Conservation (phyloP, 139 green algal species). For the Picochlorum sp. region DNA sequence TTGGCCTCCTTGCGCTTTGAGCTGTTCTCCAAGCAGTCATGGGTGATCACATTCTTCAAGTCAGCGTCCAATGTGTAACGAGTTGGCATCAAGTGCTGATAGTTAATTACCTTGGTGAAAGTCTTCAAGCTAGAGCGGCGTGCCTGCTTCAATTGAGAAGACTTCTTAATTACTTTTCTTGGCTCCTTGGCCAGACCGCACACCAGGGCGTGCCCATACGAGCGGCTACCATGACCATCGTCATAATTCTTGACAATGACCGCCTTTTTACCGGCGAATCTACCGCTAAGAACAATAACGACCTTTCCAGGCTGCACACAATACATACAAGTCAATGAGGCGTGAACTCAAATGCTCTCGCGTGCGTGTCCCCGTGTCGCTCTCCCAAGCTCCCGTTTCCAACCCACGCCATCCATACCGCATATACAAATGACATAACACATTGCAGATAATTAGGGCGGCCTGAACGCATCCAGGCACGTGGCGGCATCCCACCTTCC, state of each 20-base stretch:
- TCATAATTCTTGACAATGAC: conserved; percentile 99
- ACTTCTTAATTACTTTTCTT: conserved; percentile 84
- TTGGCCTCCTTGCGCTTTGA: conserved; percentile 81
- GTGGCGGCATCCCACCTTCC: too few relatives aligned
- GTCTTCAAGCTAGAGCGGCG: conserved; percentile 71
- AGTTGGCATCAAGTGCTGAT: conserved; percentile 99
- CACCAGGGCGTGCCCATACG: conserved; percentile 93
- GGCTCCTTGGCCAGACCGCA: conserved; percentile 90
- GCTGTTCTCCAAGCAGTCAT: conserved; percentile 76
- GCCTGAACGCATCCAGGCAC: too few relatives aligned
- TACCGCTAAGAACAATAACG: conserved; percentile 70
- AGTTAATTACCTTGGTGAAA: conserved; percentile 99
- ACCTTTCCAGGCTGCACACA: conserved; percentile 65
- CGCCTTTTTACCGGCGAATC: conserved; percentile 70
- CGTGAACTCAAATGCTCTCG: not conserved
- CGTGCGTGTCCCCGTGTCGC: not conserved
- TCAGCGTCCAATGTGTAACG: conserved; percentile 97
- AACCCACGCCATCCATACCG: not conserved
- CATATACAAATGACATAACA: not conserved
- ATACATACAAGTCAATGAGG: not conserved
- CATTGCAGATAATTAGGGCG: too few relatives aligned
- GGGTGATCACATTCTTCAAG: conserved; percentile 77
- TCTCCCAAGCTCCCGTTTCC: not conserved
- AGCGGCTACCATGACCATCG: conserved; percentile 72
- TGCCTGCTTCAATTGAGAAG: conserved; percentile 54